A percentile compares a stretch with the other conserved stretches of the same genome.
Evolutionary conservation across 1,284 basidiomycete genomes (phyloP).

Genomic region (Ganoderma leucocontextum): DNA sequence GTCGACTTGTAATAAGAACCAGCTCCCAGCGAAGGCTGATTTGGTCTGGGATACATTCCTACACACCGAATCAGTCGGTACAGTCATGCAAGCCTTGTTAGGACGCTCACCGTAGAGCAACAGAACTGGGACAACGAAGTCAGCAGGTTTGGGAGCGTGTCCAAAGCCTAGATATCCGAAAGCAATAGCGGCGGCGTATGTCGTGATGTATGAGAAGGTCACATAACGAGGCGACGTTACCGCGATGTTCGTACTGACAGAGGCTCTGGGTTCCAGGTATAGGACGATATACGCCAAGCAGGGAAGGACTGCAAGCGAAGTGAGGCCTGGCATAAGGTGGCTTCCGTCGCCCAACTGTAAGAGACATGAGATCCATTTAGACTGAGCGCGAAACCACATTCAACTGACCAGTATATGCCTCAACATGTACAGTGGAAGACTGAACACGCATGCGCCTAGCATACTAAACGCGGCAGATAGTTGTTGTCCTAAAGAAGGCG

Average conservation of each 20-base stretch:
- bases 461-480: slow-evolving; percentile 61
- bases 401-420: slow-evolving; percentile 62
- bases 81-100: not conserved
- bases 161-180: slow-evolving; percentile 36
- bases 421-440: slow-evolving; percentile 69
- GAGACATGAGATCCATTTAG: slow-evolving; percentile 14
- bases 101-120: slow-evolving; percentile 64
- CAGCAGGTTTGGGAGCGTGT: slow-evolving; percentile 28
- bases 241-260: slow-evolving; percentile 53
- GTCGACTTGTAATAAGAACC: slow-evolving; percentile 61
- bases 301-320: slow-evolving; percentile 64
- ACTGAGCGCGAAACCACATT: not conserved
- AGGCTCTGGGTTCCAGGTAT: slow-evolving; percentile 63
- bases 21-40: slow-evolving; percentile 47
- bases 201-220: slow-evolving; percentile 59
- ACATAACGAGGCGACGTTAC: slow-evolving; percentile 61
- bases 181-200: slow-evolving; percentile 50
- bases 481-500: slow-evolving; percentile 61
- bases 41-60: slow-evolving; percentile 63
- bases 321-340: slow-evolving; percentile 54
- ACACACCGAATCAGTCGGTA: slow-evolving; percentile 37
- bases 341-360: slow-evolving; percentile 48
- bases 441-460: slow-evolving; percentile 69
- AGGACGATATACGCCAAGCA: slow-evolving; percentile 65
- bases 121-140: slow-evolving; percentile 41